phyloP scores from a whole-genome alignment of 352 stramenopile species.

The Globisporangium middletonii region DNA sequence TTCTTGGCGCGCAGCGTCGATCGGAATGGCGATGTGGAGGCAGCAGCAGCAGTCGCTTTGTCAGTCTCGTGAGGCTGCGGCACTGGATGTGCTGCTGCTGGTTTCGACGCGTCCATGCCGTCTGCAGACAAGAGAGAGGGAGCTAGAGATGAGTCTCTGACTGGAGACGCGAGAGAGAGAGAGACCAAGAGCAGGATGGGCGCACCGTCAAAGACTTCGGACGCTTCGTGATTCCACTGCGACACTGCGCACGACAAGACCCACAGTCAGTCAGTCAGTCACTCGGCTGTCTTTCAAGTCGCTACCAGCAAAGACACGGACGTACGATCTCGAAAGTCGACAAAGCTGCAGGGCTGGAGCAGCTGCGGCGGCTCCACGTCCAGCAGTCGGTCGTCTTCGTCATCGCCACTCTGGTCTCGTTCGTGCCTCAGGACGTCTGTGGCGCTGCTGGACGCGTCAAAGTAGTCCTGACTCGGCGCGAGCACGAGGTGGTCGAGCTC shows the following conservation, averaged over 20 bases:
- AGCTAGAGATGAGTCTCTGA: too few species aligned
- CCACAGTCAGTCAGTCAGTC: not conserved
- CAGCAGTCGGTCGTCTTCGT: slow-evolving; percentile 1
- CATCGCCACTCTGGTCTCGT: not conserved
- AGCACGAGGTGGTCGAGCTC: slow-evolving; percentile 14
- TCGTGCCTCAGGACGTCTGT: too few species aligned
- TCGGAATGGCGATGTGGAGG: not conserved
- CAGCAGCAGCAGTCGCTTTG: too few species aligned
- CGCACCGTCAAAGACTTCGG: slow-evolving; percentile 16
- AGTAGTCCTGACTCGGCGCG: slow-evolving; percentile 17
- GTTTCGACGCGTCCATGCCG: too few species aligned
- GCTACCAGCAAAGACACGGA: not conserved
- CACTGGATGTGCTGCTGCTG: too few species aligned
- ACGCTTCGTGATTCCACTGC: slow-evolving; percentile 10
- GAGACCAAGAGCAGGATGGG: not conserved
- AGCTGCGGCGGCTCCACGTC: slow-evolving; percentile 5
- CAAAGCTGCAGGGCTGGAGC: slow-evolving; percentile 10
- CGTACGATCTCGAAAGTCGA: slow-evolving; percentile 17
- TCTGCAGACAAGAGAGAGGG: too few species aligned
- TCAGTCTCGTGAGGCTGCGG: too few species aligned
- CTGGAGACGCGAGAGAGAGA: not conserved
- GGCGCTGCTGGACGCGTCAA: not conserved
- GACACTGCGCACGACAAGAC: slow-evolving; percentile 5
- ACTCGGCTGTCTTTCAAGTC: not conserved
- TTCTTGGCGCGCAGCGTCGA: not conserved